Evolutionary conservation across 225 moss, liverwort and hornwort genomes (phyloP), one percentile per base, ranked within the genome.

Genomic region (Marchantia paleacea): DNA sequence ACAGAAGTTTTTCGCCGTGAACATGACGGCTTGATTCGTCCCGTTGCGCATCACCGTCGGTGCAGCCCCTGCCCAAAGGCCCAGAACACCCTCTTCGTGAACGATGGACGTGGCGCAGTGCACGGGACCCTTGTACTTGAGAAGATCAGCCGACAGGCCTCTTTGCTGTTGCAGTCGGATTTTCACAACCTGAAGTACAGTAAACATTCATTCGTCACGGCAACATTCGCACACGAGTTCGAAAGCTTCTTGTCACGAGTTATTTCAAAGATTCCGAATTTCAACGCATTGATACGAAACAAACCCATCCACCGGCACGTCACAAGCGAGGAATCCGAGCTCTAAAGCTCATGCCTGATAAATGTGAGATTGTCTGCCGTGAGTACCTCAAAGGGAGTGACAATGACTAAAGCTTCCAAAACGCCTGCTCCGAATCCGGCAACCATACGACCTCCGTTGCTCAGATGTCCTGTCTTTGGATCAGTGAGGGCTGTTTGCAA

Each of bases 21-120:
- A 99, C 99, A 99, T 99, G 48, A 94, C 94, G n/a, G 93, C 90
- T 78, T 99, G 99, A 80, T 99, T 99, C 20, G 95, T 95, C 61
- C 97, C 97, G 47, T 99, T 99, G 10, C 97, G 92, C 79, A 95
- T 80, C 63, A 95, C 84, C 13, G 97, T 99, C 12, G 97, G 97
- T 18, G 89, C 90, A 49, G 92, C 92, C 57, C 97, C 97, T 20
- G 97, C 95, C 97, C 97, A 99, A 14, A 99, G 80, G 10, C 97
- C 97, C 50, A 89, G 57, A 4, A 95, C 14, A 29, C 97, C 97
- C 79, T 99, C 97, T 76, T 99, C 90, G 7, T 89, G 86, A 51
- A 99, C 82, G 57, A 99, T 94, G 7, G 88, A 88, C 9, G 87
- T 73, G 8, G 95, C 97, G 82, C 97, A 95, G 65, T 95, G 90